Evolutionary conservation across 495 filamentous ascomycete genomes (phyloP).

Genomic region (Penicillium cataractarum): DNA sequence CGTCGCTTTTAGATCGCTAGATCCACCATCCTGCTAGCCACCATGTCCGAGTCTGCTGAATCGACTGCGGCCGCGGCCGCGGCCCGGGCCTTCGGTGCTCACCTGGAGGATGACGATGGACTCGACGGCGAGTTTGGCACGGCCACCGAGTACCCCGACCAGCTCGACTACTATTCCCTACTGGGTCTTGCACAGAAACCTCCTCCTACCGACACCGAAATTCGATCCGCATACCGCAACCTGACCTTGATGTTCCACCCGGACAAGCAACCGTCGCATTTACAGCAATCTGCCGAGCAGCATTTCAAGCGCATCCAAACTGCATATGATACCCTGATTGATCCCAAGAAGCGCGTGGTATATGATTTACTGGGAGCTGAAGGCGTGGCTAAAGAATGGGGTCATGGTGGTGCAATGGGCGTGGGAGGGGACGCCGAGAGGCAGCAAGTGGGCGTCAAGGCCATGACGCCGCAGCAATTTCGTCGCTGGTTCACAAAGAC

Average conservation of each 20-base stretch:
- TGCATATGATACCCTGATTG: constrained; percentile 59
- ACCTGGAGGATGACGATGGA: constrained; percentile 30
- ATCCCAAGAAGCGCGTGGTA: constrained; percentile 56
- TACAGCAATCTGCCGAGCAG: constrained; percentile 47
- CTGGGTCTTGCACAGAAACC: constrained; percentile 52
- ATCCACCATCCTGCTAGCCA: neutral
- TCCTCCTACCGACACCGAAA: constrained; percentile 50
- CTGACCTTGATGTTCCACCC: constrained; percentile 61
- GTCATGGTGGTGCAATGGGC: constrained; percentile 39
- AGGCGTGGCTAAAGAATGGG: constrained; percentile 51
- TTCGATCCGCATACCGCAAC: constrained; percentile 55
- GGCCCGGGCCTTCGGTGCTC: constrained; percentile 23
- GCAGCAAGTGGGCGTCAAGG: constrained; percentile 45
- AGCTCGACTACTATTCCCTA: constrained; percentile 54
- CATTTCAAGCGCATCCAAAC: constrained; percentile 54
- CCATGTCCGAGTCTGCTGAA: constrained; percentile 24
- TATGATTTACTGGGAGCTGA: constrained; percentile 57
- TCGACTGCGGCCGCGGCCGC: constrained; percentile 19
- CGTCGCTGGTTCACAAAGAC: constrained; percentile 52
- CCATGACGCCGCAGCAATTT: constrained; percentile 52
- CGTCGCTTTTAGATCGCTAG: neutral
- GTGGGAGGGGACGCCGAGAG: constrained; percentile 31
- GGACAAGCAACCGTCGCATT: constrained; percentile 57
- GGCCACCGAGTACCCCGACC: constrained; percentile 34
- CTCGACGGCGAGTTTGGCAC: constrained; percentile 30